Base-by-base conservation (phyloP, 106 monocot genomes). In the Acanthochlamys bracteata region DNA sequence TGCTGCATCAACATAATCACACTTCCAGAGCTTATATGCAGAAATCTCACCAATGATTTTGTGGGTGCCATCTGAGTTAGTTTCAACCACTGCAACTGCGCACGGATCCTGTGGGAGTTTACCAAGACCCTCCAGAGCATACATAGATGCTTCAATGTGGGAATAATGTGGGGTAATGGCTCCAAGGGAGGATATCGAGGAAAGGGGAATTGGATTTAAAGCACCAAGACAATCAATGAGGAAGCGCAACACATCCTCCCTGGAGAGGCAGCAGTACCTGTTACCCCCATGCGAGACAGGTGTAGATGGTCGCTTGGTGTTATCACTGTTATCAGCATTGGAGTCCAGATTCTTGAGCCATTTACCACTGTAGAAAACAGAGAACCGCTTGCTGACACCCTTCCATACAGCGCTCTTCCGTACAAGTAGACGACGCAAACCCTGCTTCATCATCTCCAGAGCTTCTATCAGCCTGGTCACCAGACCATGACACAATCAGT, bases 391-490 rank as follows among this genome's bases (percentile, higher is more conserved):
- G 75, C 86, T 87, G 49, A 90, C 58, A 39, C 90, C 87, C 61
- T 71, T 80, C 90, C 90, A 96, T 11, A 75, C 57, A 2, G 66
- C 41, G 52, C 71, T 80, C 72, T 96, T 96, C 72, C 95, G 95
- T 40, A 96, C 90, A 0, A 96, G 82, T 60, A 96, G 80, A 42
- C 87, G 71, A 25, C 77, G 76, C 7, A 76, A 84, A 6, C 95
- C 95, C 46, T 96, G 87, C 71, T 87, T 96, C 90, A 90, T 96
- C 90, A 96, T 80, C 54, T 96, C 95, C 26, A 96, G 73, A 14
- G 90, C 87, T 70, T 96, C 95, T n/a, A 96, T 80, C 70, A 96
- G 70, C 82, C 95, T 55, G 4, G 55, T 51, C 6, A 55, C 55
- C 9, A 55, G 22, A 21, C 15, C 20, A 55, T 22, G n/a, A 20